phyloP scores from a whole-genome alignment of 768 basidiomycete species.

The Leccinum truebloodii region DNA sequence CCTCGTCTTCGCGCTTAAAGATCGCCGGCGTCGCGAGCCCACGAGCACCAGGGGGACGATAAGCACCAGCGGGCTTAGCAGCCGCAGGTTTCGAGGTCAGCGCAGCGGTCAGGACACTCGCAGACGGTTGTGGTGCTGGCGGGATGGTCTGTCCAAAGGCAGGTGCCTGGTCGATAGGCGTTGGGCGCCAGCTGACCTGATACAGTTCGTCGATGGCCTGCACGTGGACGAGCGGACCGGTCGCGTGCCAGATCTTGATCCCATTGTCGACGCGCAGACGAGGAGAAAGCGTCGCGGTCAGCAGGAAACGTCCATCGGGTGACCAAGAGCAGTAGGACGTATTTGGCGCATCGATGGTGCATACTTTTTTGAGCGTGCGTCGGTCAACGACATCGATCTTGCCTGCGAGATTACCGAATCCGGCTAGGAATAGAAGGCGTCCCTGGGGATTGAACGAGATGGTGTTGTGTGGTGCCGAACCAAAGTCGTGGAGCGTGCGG shows the following conservation, averaged over 20 bases:
- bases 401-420: slow-evolving; percentile 96
- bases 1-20: slow-evolving; percentile 92
- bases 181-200: slow-evolving; percentile 83
- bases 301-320: slow-evolving; percentile 84
- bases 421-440: slow-evolving; percentile 78
- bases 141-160: slow-evolving; percentile 70
- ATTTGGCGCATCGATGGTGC: slow-evolving; percentile 85
- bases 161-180: slow-evolving; percentile 59
- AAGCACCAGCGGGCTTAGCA: slow-evolving; percentile 79
- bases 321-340: slow-evolving; percentile 96
- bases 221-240: slow-evolving; percentile 82
- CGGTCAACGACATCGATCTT: slow-evolving; percentile 93
- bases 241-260: slow-evolving; percentile 94
- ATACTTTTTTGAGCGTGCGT: slow-evolving; percentile 76
- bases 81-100: slow-evolving; percentile 55
- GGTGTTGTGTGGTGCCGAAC: slow-evolving; percentile 86
- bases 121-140: slow-evolving; percentile 62
- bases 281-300: slow-evolving; percentile 92
- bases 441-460: slow-evolving; percentile 95
- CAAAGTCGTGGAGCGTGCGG: slow-evolving; percentile 87
- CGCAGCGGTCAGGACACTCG: slow-evolving; percentile 52
- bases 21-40: slow-evolving; percentile 86
- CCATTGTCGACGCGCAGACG: slow-evolving; percentile 96
- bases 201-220: slow-evolving; percentile 88
- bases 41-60: slow-evolving; percentile 91